Evolutionary conservation across 2,329 filamentous ascomycete species (phyloP), one percentile per base, ranked within the genome.

Genomic region (Trichoderma sp.): DNA sequence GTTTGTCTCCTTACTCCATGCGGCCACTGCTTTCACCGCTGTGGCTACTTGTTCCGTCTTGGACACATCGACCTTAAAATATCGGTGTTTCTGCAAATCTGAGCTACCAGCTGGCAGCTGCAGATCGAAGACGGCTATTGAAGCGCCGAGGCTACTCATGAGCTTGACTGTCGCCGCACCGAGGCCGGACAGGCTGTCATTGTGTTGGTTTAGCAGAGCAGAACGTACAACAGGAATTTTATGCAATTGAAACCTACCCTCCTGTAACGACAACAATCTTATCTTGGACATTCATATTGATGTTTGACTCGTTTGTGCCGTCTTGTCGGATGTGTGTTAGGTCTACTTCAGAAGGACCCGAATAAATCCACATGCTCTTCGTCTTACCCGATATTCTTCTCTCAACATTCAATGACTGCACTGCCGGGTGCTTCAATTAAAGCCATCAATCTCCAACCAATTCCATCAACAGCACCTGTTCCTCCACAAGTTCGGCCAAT

Each of bases 251-350:
- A 23, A 3, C 43, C 8, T 65, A 65, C 62, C 62, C 62, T 65
- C 62, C 62, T 53, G 62, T 65, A 34, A 65, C 62, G 34, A 65
- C n/a, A 20, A 65, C 62, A 53, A 65, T 65, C 32, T 34, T 65
- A 23, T 53, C 43, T 8, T 53, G 62, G 11, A 65, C 43, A 26
- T 65, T 65, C 62, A 65, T 65, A 1, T 65, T 53, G 62, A 9
- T 11, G n/a, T 26, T 53, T 30, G 13, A 4, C 6, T 53, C 62
- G 12, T 0, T 3, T 0, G 43, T 9, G 43, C 30, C 4, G 39
- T 12, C 62, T 53, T 53, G 62, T 23, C 7, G 39, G 2, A 53
- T 13, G 6, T 53, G 43, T 12, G 28, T 53, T 53, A 53, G 8
- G 4, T 34, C 17, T 23, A 65, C 28, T 26, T 65, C 62, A 65